Evolutionary conservation across 352 stramenopile genomes (phyloP), one percentile per base, ranked within the genome.

Genomic region (Hyphochytrium catenoides): DNA sequence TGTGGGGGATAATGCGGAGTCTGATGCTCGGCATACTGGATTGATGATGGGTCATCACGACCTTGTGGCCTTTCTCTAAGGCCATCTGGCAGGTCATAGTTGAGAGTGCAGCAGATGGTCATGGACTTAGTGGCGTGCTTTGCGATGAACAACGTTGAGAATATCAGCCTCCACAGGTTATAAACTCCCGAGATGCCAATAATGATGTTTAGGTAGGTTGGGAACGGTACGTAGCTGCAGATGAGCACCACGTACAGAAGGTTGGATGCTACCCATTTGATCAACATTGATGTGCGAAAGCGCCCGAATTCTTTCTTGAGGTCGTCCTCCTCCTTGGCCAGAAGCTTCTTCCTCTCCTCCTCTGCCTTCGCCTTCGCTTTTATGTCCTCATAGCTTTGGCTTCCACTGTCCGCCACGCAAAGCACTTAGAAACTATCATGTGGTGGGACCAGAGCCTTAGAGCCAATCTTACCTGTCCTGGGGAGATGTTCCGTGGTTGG

Each of bases 251-350:
- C 70, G 36, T n/a, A 60, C 26, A 74, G 76, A 31, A 84, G 43
- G 54, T 84, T 84, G 17, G 62, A 56, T 27, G 78, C 76, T 5
- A 63, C 58, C 69, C 69, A 84, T 12, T 64, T 46, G 15, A 84
- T 50, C 43, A 84, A 40, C 9, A 84, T 48, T 33, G 76, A 81
- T 31, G 66, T 78, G 9, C 69, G 69, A 53, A 84, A 84, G 2
- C 66, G 57, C 31, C 79, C 69, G 18, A 81, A 84, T 23, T 60
- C 53, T 14, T 62, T 65, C 51, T 76, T 78, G 46, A 69, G 57
- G 35, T 69, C 59, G 33, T 81, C 65, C 3, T 42, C 31, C 12
- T 60, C 60, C 29, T 49, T 35, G 17, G 51, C 54, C 14, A 71
- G 56, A 19, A 78, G 59, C 12, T 58, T 56, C 11, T 62, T 62